A percentile compares a stretch with the other conserved stretches of the same genome.
These are phyloP conservation scores for Mortierella sp. DNA, from an alignment of 371 early-diverging fungal species.

Conservation along the genomic window DNA sequence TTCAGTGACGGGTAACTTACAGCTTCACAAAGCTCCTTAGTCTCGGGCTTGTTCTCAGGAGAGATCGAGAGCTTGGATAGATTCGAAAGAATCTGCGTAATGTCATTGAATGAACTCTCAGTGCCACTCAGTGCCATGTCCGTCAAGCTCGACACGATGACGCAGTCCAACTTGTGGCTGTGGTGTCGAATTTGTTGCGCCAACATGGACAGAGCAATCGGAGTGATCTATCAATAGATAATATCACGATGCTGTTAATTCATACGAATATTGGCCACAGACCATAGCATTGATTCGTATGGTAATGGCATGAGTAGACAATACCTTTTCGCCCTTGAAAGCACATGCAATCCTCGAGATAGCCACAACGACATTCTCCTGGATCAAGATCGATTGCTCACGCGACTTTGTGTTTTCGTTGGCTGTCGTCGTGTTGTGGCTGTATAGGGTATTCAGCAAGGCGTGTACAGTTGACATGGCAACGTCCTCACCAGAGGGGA, in stretches of 20 bases:
- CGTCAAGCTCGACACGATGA: conserved; percentile 65
- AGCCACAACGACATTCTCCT: conserved; percentile 66
- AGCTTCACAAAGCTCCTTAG: conserved; percentile 55
- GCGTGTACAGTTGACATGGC: conserved; percentile 68
- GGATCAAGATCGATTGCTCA: conserved; percentile 63
- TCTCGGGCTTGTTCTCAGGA: conserved; percentile 61
- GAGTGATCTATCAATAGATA: conserved; percentile 57
- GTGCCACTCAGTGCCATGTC: conserved; percentile 72
- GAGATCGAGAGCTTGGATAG: conserved; percentile 62
- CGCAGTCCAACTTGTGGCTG: conserved; percentile 59
- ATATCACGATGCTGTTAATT: too few relatives aligned
- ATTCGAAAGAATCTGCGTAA: conserved; percentile 60
- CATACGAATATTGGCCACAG: too few relatives aligned
- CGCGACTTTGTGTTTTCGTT: conserved; percentile 42
- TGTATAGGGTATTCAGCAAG: conserved; percentile 61
- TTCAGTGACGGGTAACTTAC: conserved; percentile 32
- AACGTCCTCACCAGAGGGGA: conserved; percentile 50
- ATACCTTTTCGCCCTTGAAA: conserved; percentile 66
- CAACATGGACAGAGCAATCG: conserved; percentile 70
- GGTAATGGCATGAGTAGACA: not conserved
- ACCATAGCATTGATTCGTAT: too few relatives aligned
- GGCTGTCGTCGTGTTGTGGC: conserved; percentile 43
- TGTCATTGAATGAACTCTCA: conserved; percentile 61
- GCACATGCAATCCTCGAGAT: conserved; percentile 75
- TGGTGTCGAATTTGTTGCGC: conserved; percentile 64